These are phyloP conservation scores for Candolleomyces efflorescens DNA, from an alignment of 768 basidiomycete species.

Conservation along the genomic window DNA sequence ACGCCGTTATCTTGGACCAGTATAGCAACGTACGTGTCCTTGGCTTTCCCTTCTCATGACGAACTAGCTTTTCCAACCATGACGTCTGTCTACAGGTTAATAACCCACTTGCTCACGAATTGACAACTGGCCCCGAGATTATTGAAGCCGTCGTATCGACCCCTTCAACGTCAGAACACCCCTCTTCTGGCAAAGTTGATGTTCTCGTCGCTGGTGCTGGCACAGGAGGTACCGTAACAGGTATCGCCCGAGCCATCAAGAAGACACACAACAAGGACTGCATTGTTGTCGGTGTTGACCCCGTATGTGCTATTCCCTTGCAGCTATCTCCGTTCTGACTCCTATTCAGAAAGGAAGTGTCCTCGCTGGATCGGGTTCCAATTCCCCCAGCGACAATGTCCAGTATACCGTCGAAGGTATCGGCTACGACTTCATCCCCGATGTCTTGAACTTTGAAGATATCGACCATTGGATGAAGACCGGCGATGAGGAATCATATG, in stretches of 20 bases:
- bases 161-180: slow-evolving; percentile 50
- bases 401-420: slow-evolving; percentile 92
- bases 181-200: slow-evolving; percentile 75
- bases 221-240: slow-evolving; percentile 95
- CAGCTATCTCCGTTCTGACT: slow-evolving; percentile 4
- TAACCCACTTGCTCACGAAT: slow-evolving; percentile 90
- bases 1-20: slow-evolving; percentile 91
- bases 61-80: not conserved
- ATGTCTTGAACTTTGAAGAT: slow-evolving; percentile 71
- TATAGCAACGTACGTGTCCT: slow-evolving; percentile 62
- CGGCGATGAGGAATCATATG: slow-evolving; percentile 75
- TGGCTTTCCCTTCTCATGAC: not conserved
- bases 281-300: slow-evolving; percentile 85
- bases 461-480: slow-evolving; percentile 88
- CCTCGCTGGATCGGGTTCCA: slow-evolving; percentile 67
- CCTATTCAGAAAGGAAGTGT: slow-evolving; percentile 75
- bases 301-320: slow-evolving; percentile 47
- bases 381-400: slow-evolving; percentile 32
- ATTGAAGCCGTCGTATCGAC: slow-evolving; percentile 69
- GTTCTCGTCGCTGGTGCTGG: slow-evolving; percentile 84
- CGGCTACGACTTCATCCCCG: slow-evolving; percentile 90
- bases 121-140: slow-evolving; percentile 89
- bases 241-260: slow-evolving; percentile 75
- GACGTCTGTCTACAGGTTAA: slow-evolving; percentile 43
- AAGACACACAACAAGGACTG: slow-evolving; percentile 70